Evolutionary conservation across 768 basidiomycete species (phyloP).

Genomic region (Rhizopogon vinicolor): DNA sequence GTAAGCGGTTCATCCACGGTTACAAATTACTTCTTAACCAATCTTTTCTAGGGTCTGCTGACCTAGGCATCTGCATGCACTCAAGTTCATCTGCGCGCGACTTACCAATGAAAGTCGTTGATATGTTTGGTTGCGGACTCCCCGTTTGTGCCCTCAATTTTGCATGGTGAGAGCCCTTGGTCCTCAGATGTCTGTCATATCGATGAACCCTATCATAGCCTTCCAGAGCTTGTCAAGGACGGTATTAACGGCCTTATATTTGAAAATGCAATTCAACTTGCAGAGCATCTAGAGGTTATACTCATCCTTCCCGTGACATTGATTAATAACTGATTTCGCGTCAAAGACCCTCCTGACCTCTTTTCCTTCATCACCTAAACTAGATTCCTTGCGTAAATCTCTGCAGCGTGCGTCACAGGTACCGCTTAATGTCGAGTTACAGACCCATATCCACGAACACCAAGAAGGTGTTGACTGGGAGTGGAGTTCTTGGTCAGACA

Average conservation of each 20-base stretch:
- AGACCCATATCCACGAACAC: constrained; percentile 12
- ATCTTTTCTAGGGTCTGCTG: constrained; percentile 65
- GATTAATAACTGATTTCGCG: background rate
- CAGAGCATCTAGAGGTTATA: constrained; percentile 57
- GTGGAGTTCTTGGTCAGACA: constrained; percentile 82
- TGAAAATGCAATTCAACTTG: constrained; percentile 58
- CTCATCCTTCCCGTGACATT: background rate
- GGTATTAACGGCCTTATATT: constrained; percentile 85
- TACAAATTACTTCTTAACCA: background rate
- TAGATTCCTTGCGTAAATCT: constrained; percentile 48
- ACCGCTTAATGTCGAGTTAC: constrained; percentile 18
- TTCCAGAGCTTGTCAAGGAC: constrained; percentile 83
- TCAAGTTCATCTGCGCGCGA: constrained; percentile 87
- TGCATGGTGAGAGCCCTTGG: constrained; percentile 54
- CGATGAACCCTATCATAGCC: constrained; percentile 35
- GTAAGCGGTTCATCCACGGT: constrained; percentile 32
- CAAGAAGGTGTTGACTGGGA: constrained; percentile 33
- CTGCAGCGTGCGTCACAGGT: constrained; percentile 32
- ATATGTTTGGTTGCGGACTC: constrained; percentile 97
- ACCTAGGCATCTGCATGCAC: constrained; percentile 89
- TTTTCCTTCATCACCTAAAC: constrained; percentile 54
- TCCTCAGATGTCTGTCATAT: background rate
- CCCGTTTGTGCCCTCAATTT: constrained; percentile 92
- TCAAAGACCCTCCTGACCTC: constrained; percentile 49
- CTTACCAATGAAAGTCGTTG: constrained; percentile 98